Evolutionary conservation across 139 green algal genomes (phyloP).

Genomic region (Chlorella sp.): DNA sequence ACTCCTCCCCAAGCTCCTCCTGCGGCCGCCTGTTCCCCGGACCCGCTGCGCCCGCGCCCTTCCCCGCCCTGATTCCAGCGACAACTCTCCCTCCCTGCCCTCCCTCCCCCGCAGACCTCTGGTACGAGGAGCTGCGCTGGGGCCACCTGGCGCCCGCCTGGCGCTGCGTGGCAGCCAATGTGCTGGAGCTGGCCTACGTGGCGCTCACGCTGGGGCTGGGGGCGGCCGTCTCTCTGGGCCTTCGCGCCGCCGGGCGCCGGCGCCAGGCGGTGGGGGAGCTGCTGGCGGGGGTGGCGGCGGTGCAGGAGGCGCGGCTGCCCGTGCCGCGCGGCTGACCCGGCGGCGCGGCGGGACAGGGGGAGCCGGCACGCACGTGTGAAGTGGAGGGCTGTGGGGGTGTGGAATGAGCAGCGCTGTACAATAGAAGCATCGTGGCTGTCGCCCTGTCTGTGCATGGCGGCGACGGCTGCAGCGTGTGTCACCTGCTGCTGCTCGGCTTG

Average conservation of each 20-base stretch:
- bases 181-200: constrained; percentile 7
- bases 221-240: background rate
- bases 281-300: constrained; percentile 8
- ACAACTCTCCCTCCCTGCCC: background rate
- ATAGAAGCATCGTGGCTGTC: no score
- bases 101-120: constrained; percentile 9
- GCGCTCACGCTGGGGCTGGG: background rate
- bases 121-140: constrained; percentile 25
- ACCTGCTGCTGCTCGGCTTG: no score
- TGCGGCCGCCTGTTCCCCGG: background rate
- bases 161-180: background rate
- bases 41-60: background rate
- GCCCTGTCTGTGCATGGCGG: no score
- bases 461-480: no score
- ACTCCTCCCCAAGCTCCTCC: background rate
- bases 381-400: no score
- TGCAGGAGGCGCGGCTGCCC: constrained; percentile 7
- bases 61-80: background rate
- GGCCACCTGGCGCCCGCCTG: constrained; percentile 15
- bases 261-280: constrained; percentile 21
- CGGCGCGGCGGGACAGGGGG: no score
- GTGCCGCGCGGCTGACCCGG: no score
- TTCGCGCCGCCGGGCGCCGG: background rate
- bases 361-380: no score
- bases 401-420: no score